Base-by-base conservation (phyloP, 495 filamentous ascomycete genomes). In the Aspergillus campestris region DNA sequence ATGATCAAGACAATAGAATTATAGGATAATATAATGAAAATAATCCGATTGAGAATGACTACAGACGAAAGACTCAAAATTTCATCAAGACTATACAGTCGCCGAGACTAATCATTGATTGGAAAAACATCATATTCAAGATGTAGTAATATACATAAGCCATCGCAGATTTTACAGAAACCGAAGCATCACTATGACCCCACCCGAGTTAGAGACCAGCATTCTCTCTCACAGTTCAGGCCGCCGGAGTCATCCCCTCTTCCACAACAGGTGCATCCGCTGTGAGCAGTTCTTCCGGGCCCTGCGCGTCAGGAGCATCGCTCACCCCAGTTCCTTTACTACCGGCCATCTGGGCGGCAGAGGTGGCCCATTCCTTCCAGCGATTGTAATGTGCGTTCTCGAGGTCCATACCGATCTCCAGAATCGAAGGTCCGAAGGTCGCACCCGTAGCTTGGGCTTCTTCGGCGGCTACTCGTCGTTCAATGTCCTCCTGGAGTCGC, bases 391-490 rank as follows among this genome's bases (percentile, higher is more conserved):
- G 67, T 56, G 74, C 60, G 65, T 89, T 81, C 67, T 98, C 92
- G 47, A 94, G 65, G 45, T 85, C 70, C 78, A 92, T 86, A 55
- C 88, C 82, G 44, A 92, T 70, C 36, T 94, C 81, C 35, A 89
- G 50, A 46, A 72, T 66, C 12, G 78, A 69, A 59, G 82, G 84
- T 56, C 87, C 88, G 53, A 97, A 98, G 60, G 81, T 82, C 44
- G 88, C 92, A 38, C 92, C 92, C 8, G 81, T 82, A 49, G 81
- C 77, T 51, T 84, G 69, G 8, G 92, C 92, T 66, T 98, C 92
- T 67, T 98, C 92, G 15, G 77, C 75, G 1, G 89, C 88, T 53
- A 97, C 80, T 53, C 89, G 78, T 47, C 80, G 78, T 65, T 92
- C 81, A 36, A 92, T 79, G 44, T 96, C 89, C 57, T 94, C 81